Base-by-base conservation (phyloP, 768 basidiomycete species). In the Macrolepiota dolichaula region DNA sequence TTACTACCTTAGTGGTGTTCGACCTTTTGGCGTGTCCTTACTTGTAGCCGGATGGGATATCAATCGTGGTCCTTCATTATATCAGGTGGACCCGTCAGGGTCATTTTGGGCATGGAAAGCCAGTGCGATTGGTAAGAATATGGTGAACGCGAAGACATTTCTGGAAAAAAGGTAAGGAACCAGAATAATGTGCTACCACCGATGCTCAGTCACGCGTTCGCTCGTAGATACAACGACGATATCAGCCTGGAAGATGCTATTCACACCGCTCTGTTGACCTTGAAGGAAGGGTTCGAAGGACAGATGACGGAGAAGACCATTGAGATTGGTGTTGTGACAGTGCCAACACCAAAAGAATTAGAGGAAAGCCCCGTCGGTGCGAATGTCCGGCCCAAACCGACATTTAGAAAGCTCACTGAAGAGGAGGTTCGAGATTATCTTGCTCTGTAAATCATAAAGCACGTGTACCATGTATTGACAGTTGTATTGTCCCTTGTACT, bases 61-160 rank as follows among this genome's bases (percentile, higher is more conserved):
- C 68, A 89, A 89, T 71, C 89, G 94, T n/a, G 97, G 97, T 24
- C 94, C 95, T 64, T 90, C 88, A n/a, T 81, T 99, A 66, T 98
- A 97, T 77, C 97, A 99, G 74, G 96, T 99, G 46, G 97, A 99
- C 77, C 97, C 97, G 42, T 97, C 95, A 38, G 97, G 97, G 57
- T 94, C 94, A 35, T 99, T 93, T 78, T 99, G 97, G 97, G 96
- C 97, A 32, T 99, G 97, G 97, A 99, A 99, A 73, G 97, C 97
- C 7, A 96, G 94, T 71, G 97, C 97, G 11, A 99, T 98, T 68
- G 97, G 97, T 42, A 99, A 99, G 80, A 98, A 98, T 76, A 98
- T 98, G 94, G 87, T 95, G 50, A 99, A 99, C 69, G 97, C 96
- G 37, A 99, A 99, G 77, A 99, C 97, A 7, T 99, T 99, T 77